Percentiles rank a stretch among this genome's conserved stretches.
phyloP scores from a whole-genome alignment of 1,284 basidiomycete species.

The Puccinia polysora region DNA sequence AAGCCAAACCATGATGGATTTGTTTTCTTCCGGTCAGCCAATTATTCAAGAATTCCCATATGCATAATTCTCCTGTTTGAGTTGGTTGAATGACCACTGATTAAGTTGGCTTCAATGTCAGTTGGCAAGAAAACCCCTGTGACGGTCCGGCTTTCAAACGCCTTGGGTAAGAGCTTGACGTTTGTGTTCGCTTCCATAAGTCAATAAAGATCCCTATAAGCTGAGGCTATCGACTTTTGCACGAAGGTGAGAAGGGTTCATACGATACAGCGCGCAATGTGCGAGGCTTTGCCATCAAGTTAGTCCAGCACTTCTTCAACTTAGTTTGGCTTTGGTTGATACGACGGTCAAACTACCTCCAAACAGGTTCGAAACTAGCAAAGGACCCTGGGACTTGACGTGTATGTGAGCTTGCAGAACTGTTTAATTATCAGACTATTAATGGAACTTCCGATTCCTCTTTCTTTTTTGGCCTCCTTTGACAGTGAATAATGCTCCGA shows the following conservation, averaged over 20 bases:
- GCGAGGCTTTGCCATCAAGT: constrained; percentile 38
- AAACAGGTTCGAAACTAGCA: constrained; percentile 18
- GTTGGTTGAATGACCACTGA: not conserved
- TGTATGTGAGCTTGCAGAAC: not conserved
- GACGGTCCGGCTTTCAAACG: constrained; percentile 31
- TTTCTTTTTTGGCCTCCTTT: not conserved
- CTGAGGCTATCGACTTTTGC: not conserved
- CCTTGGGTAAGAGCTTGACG: not conserved
- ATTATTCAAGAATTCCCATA: not conserved
- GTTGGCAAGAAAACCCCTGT: constrained; percentile 19
- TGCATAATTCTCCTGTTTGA: not conserved
- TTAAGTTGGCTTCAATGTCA: not conserved
- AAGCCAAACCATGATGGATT: constrained; percentile 32
- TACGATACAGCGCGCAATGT: constrained; percentile 39
- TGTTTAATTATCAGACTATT: not conserved
- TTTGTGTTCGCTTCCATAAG: not conserved
- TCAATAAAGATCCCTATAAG: not conserved
- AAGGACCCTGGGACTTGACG: constrained; percentile 31
- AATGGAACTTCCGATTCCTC: not conserved
- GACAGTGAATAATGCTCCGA: constrained; percentile 25
- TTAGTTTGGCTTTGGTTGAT: not conserved
- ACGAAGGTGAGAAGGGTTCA: constrained; percentile 22
- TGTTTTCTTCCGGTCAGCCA: constrained; percentile 12
- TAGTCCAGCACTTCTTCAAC: not conserved
- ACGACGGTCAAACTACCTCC: not conserved